Evolutionary conservation across 2,329 filamentous ascomycete species (phyloP).

Genomic region (Aureobasidium melanogenum): DNA sequence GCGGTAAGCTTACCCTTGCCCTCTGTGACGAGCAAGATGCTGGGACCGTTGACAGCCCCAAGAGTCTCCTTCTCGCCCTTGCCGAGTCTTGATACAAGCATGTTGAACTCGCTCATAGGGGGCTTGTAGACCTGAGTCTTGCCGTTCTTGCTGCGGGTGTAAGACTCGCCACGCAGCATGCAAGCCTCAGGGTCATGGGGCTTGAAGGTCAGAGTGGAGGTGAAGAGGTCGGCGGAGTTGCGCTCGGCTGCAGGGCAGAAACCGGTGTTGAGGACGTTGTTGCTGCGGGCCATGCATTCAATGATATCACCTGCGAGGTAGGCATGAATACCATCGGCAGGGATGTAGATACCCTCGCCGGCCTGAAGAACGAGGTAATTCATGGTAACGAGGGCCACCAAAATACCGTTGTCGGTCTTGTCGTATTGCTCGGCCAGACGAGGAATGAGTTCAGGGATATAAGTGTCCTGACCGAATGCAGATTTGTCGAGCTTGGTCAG

Average conservation of each 20-base stretch:
- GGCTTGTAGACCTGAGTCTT: constrained; percentile 57
- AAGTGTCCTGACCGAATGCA: constrained; percentile 43
- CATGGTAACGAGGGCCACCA: constrained; percentile 65
- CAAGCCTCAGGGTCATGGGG: constrained; percentile 51
- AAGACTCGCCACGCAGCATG: constrained; percentile 42
- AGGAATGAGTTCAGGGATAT: constrained; percentile 57
- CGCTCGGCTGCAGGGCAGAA: constrained; percentile 62
- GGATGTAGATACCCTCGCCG: constrained; percentile 61
- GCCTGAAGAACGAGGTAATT: constrained; percentile 60
- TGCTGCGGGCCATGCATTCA: constrained; percentile 68
- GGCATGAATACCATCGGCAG: constrained; percentile 65
- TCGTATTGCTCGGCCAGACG: constrained; percentile 58
- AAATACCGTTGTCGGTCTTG: constrained; percentile 52
- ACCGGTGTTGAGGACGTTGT: constrained; percentile 67
- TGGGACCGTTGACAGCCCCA: constrained; percentile 48
- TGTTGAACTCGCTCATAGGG: constrained; percentile 63
- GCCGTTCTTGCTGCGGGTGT: constrained; percentile 45
- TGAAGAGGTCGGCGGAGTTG: constrained; percentile 56
- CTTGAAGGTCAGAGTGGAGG: constrained; percentile 53
- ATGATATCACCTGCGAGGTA: constrained; percentile 67
- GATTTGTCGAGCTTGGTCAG: constrained; percentile 42
- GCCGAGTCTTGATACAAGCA: constrained; percentile 52
- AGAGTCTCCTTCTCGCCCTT: constrained; percentile 52
- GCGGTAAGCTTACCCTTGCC: constrained; percentile 50
- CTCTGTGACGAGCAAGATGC: constrained; percentile 53